Conservation (phyloP, 371 early-diverging fungal species). For the Mucor lusitanicus region DNA sequence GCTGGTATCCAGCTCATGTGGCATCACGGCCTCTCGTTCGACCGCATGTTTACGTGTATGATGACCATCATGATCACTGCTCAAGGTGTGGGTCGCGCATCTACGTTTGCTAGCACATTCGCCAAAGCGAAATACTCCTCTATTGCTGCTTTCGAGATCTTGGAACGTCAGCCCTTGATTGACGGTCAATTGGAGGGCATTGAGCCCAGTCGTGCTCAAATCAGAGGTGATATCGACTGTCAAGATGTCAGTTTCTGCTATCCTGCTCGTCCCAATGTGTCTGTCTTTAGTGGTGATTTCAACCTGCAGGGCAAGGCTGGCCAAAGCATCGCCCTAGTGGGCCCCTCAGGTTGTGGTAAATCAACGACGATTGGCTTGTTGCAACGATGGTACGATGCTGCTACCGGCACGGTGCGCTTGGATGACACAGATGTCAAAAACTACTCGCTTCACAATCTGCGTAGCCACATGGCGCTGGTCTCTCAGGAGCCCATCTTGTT, state of each 20-base stretch:
- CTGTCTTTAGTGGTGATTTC: slow-evolving; percentile 77
- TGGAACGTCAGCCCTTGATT: slow-evolving; percentile 75
- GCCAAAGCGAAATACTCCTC: slow-evolving; percentile 85
- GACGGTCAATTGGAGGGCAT: slow-evolving; percentile 68
- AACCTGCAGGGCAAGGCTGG: slow-evolving; percentile 72
- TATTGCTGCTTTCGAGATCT: slow-evolving; percentile 69
- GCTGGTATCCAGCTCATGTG: slow-evolving; percentile 55
- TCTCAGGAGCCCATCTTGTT: slow-evolving; percentile 90
- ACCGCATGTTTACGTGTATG: slow-evolving; percentile 64
- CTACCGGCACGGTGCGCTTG: slow-evolving; percentile 60
- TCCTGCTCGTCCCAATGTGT: slow-evolving; percentile 79
- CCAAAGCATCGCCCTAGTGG: slow-evolving; percentile 87
- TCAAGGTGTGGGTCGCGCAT: slow-evolving; percentile 65
- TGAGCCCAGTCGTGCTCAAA: slow-evolving; percentile 32
- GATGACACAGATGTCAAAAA: slow-evolving; percentile 70
- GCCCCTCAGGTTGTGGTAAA: slow-evolving; percentile 89
- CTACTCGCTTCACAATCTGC: slow-evolving; percentile 62
- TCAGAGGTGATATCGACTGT: slow-evolving; percentile 60
- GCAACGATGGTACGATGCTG: slow-evolving; percentile 88
- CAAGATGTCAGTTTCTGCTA: slow-evolving; percentile 76
- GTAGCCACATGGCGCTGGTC: slow-evolving; percentile 79
- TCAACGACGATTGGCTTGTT: slow-evolving; percentile 82
- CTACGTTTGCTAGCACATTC: slow-evolving; percentile 61
- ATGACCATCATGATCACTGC: slow-evolving; percentile 77
- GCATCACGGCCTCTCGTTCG: slow-evolving; percentile 32